A percentile compares a stretch with the other conserved stretches of the same genome.
Evolutionary conservation across 208 protist genomes (phyloP).

Genomic region (Acanthamoeba castellanii): DNA sequence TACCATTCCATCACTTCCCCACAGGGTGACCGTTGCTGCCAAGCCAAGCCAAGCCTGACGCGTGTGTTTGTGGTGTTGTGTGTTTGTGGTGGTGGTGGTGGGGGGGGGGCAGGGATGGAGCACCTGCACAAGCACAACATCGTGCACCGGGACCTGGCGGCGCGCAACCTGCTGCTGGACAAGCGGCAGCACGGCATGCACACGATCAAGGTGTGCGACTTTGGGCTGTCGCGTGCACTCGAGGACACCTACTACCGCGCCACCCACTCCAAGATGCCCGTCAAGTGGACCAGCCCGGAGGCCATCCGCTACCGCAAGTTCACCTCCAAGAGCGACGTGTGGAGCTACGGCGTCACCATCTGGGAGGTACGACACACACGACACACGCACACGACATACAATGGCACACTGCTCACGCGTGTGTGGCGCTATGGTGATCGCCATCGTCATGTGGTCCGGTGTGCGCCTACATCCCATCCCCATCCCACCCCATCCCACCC

Average conservation of each 20-base stretch:
- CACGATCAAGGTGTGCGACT: conserved; percentile 66
- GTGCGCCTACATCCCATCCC: too few species aligned
- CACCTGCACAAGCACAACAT: conserved; percentile 18
- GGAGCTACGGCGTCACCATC: conserved; percentile 60
- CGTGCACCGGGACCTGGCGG: conserved; percentile 68
- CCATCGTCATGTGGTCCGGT: too few species aligned
- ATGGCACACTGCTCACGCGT: too few species aligned
- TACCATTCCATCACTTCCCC: too few species aligned
- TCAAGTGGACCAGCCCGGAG: conserved; percentile 15
- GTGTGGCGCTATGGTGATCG: too few species aligned
- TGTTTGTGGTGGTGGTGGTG: too few species aligned
- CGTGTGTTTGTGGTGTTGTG: too few species aligned
- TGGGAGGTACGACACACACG: conserved; percentile 51
- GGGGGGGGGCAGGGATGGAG: conserved; percentile 14
- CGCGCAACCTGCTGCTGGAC: conserved; percentile 70
- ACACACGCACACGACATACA: too few species aligned
- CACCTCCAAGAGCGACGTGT: conserved; percentile 54
- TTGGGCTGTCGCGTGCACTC: conserved; percentile 10
- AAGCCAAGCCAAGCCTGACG: neutral
- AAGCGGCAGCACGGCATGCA: neutral
- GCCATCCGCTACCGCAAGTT: neutral
- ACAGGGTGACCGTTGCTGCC: too few species aligned
- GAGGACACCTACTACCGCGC: neutral
- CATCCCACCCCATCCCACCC: too few species aligned
- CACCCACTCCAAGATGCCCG: neutral